Evolutionary conservation across 2,329 filamentous ascomycete species (phyloP).

Genomic region (Biscogniauxia marginata): DNA sequence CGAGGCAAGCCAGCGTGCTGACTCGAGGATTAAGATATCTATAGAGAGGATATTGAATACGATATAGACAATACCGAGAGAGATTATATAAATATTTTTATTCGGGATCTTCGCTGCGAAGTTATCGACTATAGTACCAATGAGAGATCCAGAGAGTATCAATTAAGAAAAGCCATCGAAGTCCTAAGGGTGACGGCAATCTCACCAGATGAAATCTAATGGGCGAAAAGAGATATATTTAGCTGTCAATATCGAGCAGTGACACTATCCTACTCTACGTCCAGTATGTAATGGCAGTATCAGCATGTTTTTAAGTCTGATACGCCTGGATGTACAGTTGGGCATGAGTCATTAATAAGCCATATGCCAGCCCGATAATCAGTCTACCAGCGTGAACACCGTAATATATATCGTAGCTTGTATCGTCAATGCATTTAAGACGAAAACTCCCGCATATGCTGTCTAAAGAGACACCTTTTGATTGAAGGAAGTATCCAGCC

Average conservation of each 20-base stretch:
- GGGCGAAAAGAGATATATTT: conserved; percentile 46
- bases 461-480: conserved; percentile 40
- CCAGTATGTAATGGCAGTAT: conserved; percentile 8
- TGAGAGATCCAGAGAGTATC: conserved; percentile 42
- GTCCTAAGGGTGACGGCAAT: conserved; percentile 25
- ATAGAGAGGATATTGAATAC: conserved; percentile 37
- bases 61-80: conserved; percentile 31
- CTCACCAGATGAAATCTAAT: conserved; percentile 47
- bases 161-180: conserved; percentile 1
- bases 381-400: conserved; percentile 49
- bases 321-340: conserved; percentile 26
- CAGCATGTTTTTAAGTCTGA: not conserved
- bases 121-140: conserved; percentile 52
- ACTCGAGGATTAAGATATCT: conserved; percentile 40
- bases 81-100: conserved; percentile 27
- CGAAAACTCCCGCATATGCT: conserved; percentile 34
- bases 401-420: conserved; percentile 47
- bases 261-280: conserved; percentile 40
- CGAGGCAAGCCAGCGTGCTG: conserved; percentile 40
- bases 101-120: conserved; percentile 33
- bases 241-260: conserved; percentile 47
- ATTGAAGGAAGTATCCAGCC: conserved; percentile 34
- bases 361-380: conserved; percentile 45
- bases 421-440: conserved; percentile 51
- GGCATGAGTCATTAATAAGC: conserved; percentile 39